Base-by-base conservation (phyloP, 2,329 filamentous ascomycete genomes). In the Colletotrichum viniferum region DNA sequence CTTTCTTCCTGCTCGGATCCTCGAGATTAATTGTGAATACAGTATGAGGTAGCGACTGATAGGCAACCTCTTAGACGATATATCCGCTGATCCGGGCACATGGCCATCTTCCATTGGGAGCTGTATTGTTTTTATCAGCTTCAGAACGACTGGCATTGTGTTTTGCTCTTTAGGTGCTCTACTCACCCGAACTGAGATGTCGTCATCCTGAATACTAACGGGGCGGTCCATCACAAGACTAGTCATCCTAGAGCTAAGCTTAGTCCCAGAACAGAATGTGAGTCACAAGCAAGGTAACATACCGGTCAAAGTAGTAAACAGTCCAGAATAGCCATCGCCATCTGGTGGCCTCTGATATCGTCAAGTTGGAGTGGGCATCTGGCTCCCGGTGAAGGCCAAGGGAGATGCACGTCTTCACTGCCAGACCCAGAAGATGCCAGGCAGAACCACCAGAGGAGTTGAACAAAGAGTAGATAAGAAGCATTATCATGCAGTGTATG, bases 151-250 rank as follows among this genome's bases (percentile, higher is more conserved):
- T 24, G n/a, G 10, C 12, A 7, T 52, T 21, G 43, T 7, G 13
- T 21, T 48, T 48, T 48, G n/a, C 43, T 52, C 2, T 52, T 18
- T 21, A 52, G 10, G 12, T 52, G n/a, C 43, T 52, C n/a, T 21
- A 52, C 62, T 62, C 14, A 74, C 74, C 36, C 36, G 74, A 7
- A 74, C 55, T 8, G 71, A 76, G 5, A 76, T 74, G 28, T 76
- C 71, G 21, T 69, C 55, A 30, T 76, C 71, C 48, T 70, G 66
- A 13, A 76, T 74, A 8, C 74, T 64, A 16, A 74, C 30, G 9
- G 71, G 71, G 13, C 71, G 52, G 21, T 76, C 74, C 74, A 76
- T 76, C 6, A 63, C 56, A n/a, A 56, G 48, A n/a, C 74, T 71
- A 3, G 73, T 30, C 30, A 58, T 48, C 3, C 73, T 76, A 10